Base-by-base conservation (phyloP, 495 filamentous ascomycete species). In the Friedmanniomyces simplex region DNA sequence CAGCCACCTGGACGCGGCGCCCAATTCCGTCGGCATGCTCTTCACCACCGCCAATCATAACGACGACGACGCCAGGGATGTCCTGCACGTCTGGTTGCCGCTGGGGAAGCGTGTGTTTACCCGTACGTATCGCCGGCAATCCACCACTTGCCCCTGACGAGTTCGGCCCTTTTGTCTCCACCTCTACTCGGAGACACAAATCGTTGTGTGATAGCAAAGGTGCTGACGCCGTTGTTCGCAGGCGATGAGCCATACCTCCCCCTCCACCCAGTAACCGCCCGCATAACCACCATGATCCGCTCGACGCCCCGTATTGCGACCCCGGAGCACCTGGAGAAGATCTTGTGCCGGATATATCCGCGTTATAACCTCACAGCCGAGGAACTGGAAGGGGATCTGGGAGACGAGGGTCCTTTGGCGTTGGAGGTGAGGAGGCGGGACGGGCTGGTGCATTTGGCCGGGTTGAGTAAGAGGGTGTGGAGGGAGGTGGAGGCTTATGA, bases 401-500 rank as follows among this genome's bases (percentile, higher is more conserved):
- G 3, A 26, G 42, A 28, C 13, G 8, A 21, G n/a, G 52, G 26
- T 11, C 24, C 34, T n/a, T 14, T 41, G n/a, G 59, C 56, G 45
- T 32, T 61, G 13, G 50, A 47, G 34, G 55, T 68, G 14, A 58
- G 20, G 43, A 14, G 50, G 6, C 26, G 49, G 16, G 64, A 68
- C 39, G 61, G 47, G 13, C 8, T 46, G 45, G 58, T 68, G 22
- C 24, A 28, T 11, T 62, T 69, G 24, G 57, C 58, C n/a, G 32
- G 47, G 25, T 30, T 30, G 28, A 46, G 37, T 2, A 57, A 43
- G 14, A 37, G 51, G 48, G 57, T 45, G 4, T 60, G 60, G 14
- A 55, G 55, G 50, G 60, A 67, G 52, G 48, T 69, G 34, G 65
- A 64, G 26, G 60, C 50, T 30, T 55, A 53, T 42, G 67, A 67